Evolutionary conservation across 225 moss, liverwort and hornwort species (phyloP).

Genomic region (Antitrichia curtipendula): DNA sequence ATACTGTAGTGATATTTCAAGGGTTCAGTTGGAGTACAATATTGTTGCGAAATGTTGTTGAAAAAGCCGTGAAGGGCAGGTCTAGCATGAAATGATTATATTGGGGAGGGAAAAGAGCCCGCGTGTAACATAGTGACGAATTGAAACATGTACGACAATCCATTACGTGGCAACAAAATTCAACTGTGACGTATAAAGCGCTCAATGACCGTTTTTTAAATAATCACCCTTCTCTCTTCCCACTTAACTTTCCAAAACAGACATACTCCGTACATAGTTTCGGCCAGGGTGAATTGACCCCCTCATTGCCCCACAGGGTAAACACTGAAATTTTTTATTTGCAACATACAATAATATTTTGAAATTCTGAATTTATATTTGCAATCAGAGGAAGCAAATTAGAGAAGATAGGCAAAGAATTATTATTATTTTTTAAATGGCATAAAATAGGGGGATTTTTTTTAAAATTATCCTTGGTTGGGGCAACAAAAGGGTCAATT

Average conservation of each 20-base stretch:
- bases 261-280: not conserved
- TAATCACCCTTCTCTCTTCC: not conserved
- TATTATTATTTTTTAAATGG: too few relatives aligned
- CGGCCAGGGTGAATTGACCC: too few relatives aligned
- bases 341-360: too few relatives aligned
- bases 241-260: too few relatives aligned
- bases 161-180: not conserved
- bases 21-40: not conserved
- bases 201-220: not conserved
- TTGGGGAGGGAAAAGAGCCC: not conserved
- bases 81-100: not conserved
- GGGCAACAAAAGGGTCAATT: too few relatives aligned
- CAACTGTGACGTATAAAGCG: not conserved
- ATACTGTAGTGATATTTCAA: not conserved
- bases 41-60: not conserved
- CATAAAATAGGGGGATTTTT: too few relatives aligned
- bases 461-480: too few relatives aligned
- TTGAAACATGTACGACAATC: not conserved
- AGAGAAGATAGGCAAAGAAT: too few relatives aligned
- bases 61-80: not conserved
- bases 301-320: too few relatives aligned
- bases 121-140: not conserved
- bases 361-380: too few relatives aligned
- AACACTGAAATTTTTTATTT: too few relatives aligned
- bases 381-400: too few relatives aligned